Base-by-base conservation (phyloP, 768 basidiomycete genomes). In the Lactifluus piperatus region DNA sequence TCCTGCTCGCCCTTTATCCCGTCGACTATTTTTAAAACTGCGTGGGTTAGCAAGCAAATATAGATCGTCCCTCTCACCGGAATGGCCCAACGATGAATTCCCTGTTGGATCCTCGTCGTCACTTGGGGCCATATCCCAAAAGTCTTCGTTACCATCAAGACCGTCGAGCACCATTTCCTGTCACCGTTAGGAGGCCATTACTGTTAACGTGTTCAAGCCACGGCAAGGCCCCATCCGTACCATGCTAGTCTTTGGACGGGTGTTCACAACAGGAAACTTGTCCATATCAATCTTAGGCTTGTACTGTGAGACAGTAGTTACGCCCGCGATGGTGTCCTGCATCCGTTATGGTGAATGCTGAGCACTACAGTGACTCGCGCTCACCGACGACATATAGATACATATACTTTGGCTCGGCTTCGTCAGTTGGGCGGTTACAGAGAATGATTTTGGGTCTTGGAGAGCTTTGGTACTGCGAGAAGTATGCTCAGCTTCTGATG, bases 281-380 rank as follows among this genome's bases (percentile, higher is more conserved):
- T 68, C 72, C 10, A 80, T 66, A 13, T 76, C 62, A 44, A 91
- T 60, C 14, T 71, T 71, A 16, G 88, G 88, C 66, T 80, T 84
- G 67, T 85, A 84, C 1, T 75, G 72, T 34, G 75, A 68, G 7
- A 75, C 71, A 11, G 81, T 71, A 0, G 78, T 72, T 9, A 86
- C 72, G 6, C 92, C 92, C 24, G 90, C 91, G 26, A 84, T 74
- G 32, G 77, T 79, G 71, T 94, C 92, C 88, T 32, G 49, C 24
- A 44, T 18, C n/a, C 9, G 14, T 34, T 54, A 67, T 29, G 59
- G 60, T n/a, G 56, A 59, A 58, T n/a, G 49, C 22, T 53, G 37
- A 11, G 64, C 74, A 82, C 64, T 81, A 73, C 5, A 88, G 34
- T 8, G 34, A 24, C n/a, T 55, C 20, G 1, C 29, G 78, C 26